Evolutionary conservation across 2,329 filamentous ascomycete species (phyloP), one percentile per base, ranked within the genome.

Genomic region (Aspergillus costaricaensis): DNA sequence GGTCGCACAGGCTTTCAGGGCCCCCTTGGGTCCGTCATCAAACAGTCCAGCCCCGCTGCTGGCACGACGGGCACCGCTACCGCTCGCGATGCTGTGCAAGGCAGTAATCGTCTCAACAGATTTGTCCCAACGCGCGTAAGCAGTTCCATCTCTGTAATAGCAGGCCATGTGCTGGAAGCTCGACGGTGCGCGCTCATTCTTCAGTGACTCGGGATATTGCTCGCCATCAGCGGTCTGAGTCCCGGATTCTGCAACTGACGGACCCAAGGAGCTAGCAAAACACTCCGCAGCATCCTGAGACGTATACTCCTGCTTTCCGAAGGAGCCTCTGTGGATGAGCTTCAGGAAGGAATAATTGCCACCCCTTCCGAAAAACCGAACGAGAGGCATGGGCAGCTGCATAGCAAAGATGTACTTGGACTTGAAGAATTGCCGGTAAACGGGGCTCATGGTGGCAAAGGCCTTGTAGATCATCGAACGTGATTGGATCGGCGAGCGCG

Each of bases 361-460:
- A n/a, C 82, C 78, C 0, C 69, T 75, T n/a, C 78, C 79, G 53
- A 81, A 70, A 64, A 75, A 78, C 50, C 68, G 73, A 52, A 81
- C 77, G 14, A 84, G 66, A 4, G 76, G 71, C 36, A 72, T 69
- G 2, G 83, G 84, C 2, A 86, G 72, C 44, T 81, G 78, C 72
- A 86, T 82, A 14, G 77, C 77, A 63, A 85, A 85, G 53, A 86
- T 77, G 65, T 87, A 87, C 60, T 81, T 80, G 2, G 83, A 85
- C 56, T 79, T 74, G 8, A 69, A 55, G 21, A 82, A 61, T 64
- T 87, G 85, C 19, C 71, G 71, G n/a, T 80, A 36, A 1, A 86
- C 69, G 1, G 84, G 83, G 15, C 67, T 69, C n/a, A 84, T 58
- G 0, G 78, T 78, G 9, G 68, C 68, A 12, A 78, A 60, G 1